phyloP scores from a whole-genome alignment of 2,329 filamentous ascomycete species.

The Whalleya microplaca region DNA sequence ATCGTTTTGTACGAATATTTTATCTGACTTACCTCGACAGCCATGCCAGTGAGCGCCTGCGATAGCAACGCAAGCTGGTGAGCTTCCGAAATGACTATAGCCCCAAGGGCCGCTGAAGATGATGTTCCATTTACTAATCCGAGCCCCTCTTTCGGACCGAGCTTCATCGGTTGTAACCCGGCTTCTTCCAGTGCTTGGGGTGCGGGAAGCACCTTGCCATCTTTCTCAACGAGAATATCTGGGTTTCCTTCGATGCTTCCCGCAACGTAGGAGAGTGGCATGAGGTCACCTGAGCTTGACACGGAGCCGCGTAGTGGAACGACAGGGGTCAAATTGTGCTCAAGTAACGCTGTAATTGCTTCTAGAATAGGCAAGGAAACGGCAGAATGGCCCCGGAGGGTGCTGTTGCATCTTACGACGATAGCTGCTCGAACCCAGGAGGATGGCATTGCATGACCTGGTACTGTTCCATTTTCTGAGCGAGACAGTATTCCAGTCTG shows the following conservation, averaged over 20 bases:
- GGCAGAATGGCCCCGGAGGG: slow-evolving; percentile 39
- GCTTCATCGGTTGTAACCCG: slow-evolving; percentile 41
- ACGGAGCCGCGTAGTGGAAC: slow-evolving; percentile 54
- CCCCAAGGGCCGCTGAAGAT: slow-evolving; percentile 46
- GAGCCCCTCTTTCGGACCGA: slow-evolving; percentile 51
- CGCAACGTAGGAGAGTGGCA: slow-evolving; percentile 51
- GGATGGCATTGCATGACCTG: slow-evolving; percentile 23
- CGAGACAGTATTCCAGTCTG: slow-evolving; percentile 50
- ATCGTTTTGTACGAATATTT: slow-evolving; percentile 33
- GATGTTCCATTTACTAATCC: slow-evolving; percentile 54
- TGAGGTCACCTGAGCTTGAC: slow-evolving; percentile 58
- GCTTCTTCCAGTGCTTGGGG: slow-evolving; percentile 41
- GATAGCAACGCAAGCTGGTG: slow-evolving; percentile 56
- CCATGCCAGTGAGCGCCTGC: slow-evolving; percentile 64
- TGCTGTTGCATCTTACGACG: slow-evolving; percentile 34
- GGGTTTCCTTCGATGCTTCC: slow-evolving; percentile 41
- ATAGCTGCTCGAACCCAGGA: slow-evolving; percentile 36
- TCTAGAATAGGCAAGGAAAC: slow-evolving; percentile 50
- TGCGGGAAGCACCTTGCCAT: slow-evolving; percentile 31
- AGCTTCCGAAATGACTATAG: slow-evolving; percentile 54
- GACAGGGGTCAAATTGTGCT: slow-evolving; percentile 48
- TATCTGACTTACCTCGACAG: slow-evolving; percentile 47
- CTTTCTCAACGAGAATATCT: slow-evolving; percentile 23
- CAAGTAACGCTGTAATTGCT: slow-evolving; percentile 47
- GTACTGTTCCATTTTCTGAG: slow-evolving; percentile 16